phyloP scores from a whole-genome alignment of 176 grass and related monocot genomes.

The Carex littledalei region DNA sequence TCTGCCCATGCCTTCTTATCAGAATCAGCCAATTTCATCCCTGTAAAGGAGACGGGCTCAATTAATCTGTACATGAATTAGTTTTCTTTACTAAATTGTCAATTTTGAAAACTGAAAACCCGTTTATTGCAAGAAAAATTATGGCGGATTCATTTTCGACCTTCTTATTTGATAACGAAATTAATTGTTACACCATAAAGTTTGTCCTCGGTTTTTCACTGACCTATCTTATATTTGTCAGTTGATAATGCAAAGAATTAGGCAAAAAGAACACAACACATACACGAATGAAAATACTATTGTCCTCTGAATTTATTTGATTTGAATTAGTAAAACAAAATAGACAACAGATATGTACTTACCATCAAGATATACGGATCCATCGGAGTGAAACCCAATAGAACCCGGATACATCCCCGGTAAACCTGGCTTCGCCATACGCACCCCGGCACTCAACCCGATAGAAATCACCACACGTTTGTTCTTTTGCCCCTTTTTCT shows the following conservation, averaged over 20 bases:
- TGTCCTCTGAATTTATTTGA: neutral
- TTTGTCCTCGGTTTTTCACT: neutral
- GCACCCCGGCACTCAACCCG: conserved; percentile 35
- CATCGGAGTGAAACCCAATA: conserved; percentile 88
- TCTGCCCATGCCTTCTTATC: conserved; percentile 64
- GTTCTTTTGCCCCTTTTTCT: conserved; percentile 33
- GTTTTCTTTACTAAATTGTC: neutral
- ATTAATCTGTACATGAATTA: neutral
- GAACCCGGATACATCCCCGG: conserved; percentile 64
- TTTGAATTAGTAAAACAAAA: neutral
- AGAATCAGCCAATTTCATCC: conserved; percentile 81
- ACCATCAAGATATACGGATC: conserved; percentile 87
- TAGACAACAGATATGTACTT: neutral
- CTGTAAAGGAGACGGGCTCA: conserved; percentile 27
- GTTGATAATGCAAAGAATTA: neutral
- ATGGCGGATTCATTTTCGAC: neutral
- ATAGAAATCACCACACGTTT: conserved; percentile 47
- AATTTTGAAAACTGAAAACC: neutral
- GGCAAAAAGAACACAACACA: neutral
- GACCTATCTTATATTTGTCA: neutral
- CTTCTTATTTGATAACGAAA: neutral
- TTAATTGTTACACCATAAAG: neutral
- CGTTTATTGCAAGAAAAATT: neutral
- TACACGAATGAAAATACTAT: neutral
- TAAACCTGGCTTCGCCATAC: conserved; percentile 19